phyloP scores from a whole-genome alignment of 1,284 basidiomycete genomes.

The Porogramme epimiltina region DNA sequence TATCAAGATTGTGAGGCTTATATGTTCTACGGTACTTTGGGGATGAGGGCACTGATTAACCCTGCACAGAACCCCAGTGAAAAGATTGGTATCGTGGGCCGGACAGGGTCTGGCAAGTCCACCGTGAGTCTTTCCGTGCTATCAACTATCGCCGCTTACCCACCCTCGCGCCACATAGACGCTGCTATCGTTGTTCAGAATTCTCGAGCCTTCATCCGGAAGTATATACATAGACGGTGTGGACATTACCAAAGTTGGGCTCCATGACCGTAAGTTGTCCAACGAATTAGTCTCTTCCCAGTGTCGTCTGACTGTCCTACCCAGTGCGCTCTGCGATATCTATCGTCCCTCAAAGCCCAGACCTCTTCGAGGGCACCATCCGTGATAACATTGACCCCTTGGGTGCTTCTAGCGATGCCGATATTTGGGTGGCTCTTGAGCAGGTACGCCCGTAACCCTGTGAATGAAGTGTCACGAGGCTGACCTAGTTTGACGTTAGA shows the following conservation, averaged over 20 bases:
- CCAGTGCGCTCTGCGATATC: conserved; percentile 64
- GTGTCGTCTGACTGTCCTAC: neutral
- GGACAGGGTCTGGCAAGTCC: conserved; percentile 94
- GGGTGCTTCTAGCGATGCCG: conserved; percentile 68
- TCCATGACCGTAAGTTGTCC: conserved; percentile 66
- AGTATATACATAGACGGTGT: conserved; percentile 83
- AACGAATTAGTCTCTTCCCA: neutral
- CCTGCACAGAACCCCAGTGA: conserved; percentile 64
- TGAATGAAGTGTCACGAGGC: neutral
- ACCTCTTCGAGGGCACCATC: conserved; percentile 86
- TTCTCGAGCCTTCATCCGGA: conserved; percentile 83
- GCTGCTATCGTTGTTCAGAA: conserved; percentile 72
- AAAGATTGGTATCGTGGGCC: conserved; percentile 84
- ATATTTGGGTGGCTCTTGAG: conserved; percentile 83
- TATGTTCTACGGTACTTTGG: neutral
- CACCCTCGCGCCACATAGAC: too few relatives aligned
- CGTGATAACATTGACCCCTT: conserved; percentile 86
- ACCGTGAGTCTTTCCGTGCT: conserved; percentile 54
- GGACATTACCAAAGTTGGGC: conserved; percentile 82
- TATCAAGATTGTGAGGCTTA: conserved; percentile 56
- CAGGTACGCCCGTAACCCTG: conserved; percentile 50
- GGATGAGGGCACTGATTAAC: too few relatives aligned
- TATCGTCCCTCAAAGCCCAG: conserved; percentile 86
- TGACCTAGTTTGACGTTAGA: conserved; percentile 34
- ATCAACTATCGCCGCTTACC: too few relatives aligned